Evolutionary conservation across 129 eudicot genomes (phyloP), one percentile per base, ranked within the genome.

Genomic region (Cynara cardunculus): DNA sequence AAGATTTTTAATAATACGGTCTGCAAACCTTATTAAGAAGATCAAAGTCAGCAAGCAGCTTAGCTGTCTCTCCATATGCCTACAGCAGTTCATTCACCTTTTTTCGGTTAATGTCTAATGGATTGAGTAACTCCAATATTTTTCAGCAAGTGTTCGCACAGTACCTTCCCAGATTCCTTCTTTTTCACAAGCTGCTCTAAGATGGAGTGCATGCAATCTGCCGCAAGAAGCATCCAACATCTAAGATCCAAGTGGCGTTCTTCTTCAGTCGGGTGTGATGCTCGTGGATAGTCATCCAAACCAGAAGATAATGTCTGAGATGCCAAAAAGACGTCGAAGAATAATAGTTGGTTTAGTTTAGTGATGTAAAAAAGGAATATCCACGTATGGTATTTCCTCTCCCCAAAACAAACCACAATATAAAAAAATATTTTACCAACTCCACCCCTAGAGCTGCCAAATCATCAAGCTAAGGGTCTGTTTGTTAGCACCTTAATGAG

Each of bases 141-240:
- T 39, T 59, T 62, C 14, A 9, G 34, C 44, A 26, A 25, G 71
- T 35, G 44, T 16, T 74, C n/a, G 24, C 49, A 65, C 21, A 28
- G 65, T 88, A 95, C 96, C 92, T 90, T 81, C 69, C 89, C 87
- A 70, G 78, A 73, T 49, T 80, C 85, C n/a, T 70, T 80, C 72
- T 86, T 85, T 59, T 87, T 82, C 72, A 66, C 76, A 34, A 91
- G 89, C 82, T 89, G 80, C 68, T 89, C 86, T 78, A 90, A 86
- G 78, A 96, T 93, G 70, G 96, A 91, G 84, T 85, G 83, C 95
- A 96, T 88, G 88, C 91, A 90, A 82, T 96, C 94, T 66, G 99
- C 91, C 12, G 99, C 98, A 76, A 96, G 92, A 88, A 88, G 90
- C 98, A 92, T 96, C 99, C 99, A 96, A 81, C 99, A 96, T 89